Conservation (phyloP, 2,329 filamentous ascomycete species). For the Pochonia chlamydosporia region DNA sequence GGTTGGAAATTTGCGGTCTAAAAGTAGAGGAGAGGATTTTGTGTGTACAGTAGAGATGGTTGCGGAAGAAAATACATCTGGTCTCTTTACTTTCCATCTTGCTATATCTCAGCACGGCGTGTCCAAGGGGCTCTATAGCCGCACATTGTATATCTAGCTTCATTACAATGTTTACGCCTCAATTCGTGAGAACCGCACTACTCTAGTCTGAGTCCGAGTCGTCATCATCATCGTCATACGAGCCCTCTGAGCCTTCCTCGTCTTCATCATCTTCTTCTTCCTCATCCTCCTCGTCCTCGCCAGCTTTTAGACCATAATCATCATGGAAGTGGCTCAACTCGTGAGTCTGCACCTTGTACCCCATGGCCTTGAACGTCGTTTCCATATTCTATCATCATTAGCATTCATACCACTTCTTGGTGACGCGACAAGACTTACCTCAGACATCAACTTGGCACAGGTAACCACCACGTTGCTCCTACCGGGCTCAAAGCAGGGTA, state of each 20-base stretch:
- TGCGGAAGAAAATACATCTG: not conserved
- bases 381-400: constrained; percentile 56
- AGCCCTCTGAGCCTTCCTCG: constrained; percentile 21
- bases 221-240: constrained; percentile 17
- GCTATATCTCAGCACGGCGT: not conserved
- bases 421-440: constrained; percentile 53
- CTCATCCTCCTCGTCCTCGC: constrained; percentile 51
- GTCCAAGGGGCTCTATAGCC: not conserved
- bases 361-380: constrained; percentile 65
- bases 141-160: not conserved
- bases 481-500: constrained; percentile 74
- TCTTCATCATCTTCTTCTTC: constrained; percentile 42
- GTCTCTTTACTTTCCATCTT: not conserved
- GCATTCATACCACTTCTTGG: not conserved
- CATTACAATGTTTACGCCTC: not conserved
- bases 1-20: not conserved
- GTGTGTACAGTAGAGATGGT: not conserved
- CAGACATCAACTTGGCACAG: constrained; percentile 77
- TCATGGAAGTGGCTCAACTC: constrained; percentile 78
- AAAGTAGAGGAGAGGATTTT: not conserved
- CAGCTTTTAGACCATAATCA: constrained; percentile 74
- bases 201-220: constrained; percentile 2
- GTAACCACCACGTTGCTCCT: constrained; percentile 84
- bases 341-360: constrained; percentile 73
- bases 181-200: not conserved